These are phyloP conservation scores for Thielaviopsis musarum DNA, from an alignment of 2,329 filamentous ascomycete species.

Conservation along the genomic window DNA sequence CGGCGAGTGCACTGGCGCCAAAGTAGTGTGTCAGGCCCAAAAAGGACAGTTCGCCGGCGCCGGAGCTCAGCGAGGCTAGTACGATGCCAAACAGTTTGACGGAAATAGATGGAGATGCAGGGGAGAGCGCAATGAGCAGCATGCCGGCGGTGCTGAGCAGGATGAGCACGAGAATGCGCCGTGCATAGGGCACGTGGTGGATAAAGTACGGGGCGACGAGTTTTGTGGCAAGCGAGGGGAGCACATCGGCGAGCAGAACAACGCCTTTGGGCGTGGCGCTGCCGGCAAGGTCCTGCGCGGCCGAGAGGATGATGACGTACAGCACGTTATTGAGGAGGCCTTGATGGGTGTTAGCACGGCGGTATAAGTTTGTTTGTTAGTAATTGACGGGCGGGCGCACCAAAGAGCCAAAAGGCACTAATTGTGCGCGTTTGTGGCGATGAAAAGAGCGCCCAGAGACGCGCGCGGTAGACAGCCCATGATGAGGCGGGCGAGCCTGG, in stretches of 20 bases:
- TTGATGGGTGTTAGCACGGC: conserved; percentile 13
- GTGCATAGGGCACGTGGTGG: conserved; percentile 63
- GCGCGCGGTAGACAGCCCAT: conserved; percentile 56
- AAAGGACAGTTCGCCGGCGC: conserved; percentile 80
- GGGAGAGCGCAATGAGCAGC: conserved; percentile 73
- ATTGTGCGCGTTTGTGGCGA: conserved; percentile 56
- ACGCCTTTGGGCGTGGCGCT: conserved; percentile 70
- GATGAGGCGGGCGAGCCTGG: conserved; percentile 45
- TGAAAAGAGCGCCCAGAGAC: conserved; percentile 44
- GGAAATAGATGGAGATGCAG: conserved; percentile 33
- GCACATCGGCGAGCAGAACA: conserved; percentile 81
- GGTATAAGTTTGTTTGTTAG: neutral
- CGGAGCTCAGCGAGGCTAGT: conserved; percentile 69
- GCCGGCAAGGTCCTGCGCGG: conserved; percentile 88
- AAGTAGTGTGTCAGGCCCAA: conserved; percentile 87
- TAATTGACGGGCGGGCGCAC: conserved; percentile 28
- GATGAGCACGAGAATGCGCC: conserved; percentile 60
- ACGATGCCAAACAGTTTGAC: conserved; percentile 71
- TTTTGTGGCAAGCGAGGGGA: conserved; percentile 79
- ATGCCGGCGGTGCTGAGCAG: conserved; percentile 66
- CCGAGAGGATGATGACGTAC: conserved; percentile 91
- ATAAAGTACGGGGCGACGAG: conserved; percentile 88
- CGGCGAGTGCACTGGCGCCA: conserved; percentile 67
- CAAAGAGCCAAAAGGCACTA: conserved; percentile 83
- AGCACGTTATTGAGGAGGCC: conserved; percentile 79